phyloP scores from a whole-genome alignment of 805 yeast species.

The Sugiyamaella lignohabitans region DNA sequence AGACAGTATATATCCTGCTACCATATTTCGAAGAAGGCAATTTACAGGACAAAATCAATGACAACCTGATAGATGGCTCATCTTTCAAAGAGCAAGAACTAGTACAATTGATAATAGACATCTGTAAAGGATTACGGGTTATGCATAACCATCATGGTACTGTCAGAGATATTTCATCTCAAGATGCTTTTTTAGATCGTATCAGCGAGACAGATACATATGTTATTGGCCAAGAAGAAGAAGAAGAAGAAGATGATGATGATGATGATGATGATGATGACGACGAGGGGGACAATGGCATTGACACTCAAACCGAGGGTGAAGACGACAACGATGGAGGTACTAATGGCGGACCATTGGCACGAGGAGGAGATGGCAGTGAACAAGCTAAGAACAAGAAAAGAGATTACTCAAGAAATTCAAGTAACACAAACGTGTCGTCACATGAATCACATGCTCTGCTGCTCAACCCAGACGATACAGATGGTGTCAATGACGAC shows the following conservation, averaged over 20 bases:
- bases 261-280: not conserved
- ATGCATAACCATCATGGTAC: slow-evolving; percentile 49
- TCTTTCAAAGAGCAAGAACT: slow-evolving; percentile 59
- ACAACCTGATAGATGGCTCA: slow-evolving; percentile 49
- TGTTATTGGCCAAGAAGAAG: slow-evolving; percentile 6
- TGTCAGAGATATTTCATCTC: not conserved
- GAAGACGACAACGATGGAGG: slow-evolving; percentile 5
- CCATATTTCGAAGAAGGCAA: slow-evolving; percentile 74
- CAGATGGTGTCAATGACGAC: slow-evolving; percentile 20
- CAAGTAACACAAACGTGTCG: not conserved
- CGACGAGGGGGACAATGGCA: not conserved
- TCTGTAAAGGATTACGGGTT: slow-evolving; percentile 66
- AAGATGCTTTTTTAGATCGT: not conserved
- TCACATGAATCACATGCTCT: not conserved
- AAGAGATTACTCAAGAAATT: no score
- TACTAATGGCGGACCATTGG: not conserved
- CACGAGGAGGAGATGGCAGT: no score
- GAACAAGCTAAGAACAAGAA: no score
- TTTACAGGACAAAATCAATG: slow-evolving; percentile 72
- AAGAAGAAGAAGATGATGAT: slow-evolving; percentile 7
- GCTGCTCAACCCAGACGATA: slow-evolving; percentile 8
- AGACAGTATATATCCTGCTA: slow-evolving; percentile 67
- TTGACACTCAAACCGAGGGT: slow-evolving; percentile 1
- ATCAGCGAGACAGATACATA: not conserved
- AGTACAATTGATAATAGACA: slow-evolving; percentile 54